phyloP scores from a whole-genome alignment of 371 early-diverging fungal species.

The Chytridiales sp. region DNA sequence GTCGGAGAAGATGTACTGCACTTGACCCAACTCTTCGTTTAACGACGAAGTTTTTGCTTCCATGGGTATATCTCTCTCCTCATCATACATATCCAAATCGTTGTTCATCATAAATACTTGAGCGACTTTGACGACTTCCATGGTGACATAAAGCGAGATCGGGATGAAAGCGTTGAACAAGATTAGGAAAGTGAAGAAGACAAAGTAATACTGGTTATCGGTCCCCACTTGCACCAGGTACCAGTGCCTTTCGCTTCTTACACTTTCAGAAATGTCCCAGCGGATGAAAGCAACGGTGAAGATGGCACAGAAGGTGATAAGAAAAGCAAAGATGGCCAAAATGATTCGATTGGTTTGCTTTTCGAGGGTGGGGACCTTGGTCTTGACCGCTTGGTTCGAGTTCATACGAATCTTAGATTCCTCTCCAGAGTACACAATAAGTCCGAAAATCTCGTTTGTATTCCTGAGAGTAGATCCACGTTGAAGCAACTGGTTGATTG shows the following conservation, averaged over 20 bases:
- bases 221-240: too few relatives aligned
- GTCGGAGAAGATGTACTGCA: slow-evolving; percentile 94
- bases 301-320: slow-evolving; percentile 34
- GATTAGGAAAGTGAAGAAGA: slow-evolving; percentile 42
- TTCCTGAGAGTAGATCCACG: slow-evolving; percentile 89
- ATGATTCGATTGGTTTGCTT: slow-evolving; percentile 65
- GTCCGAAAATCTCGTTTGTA: slow-evolving; percentile 81
- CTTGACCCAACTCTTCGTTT: slow-evolving; percentile 81
- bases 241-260: slow-evolving; percentile 16
- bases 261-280: slow-evolving; percentile 20
- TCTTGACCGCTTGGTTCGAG: slow-evolving; percentile 61
- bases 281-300: slow-evolving; percentile 12
- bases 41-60: slow-evolving; percentile 85
- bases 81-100: slow-evolving; percentile 88
- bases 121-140: slow-evolving; percentile 72
- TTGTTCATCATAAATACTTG: slow-evolving; percentile 70
- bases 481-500: slow-evolving; percentile 65
- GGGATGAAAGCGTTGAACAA: slow-evolving; percentile 85
- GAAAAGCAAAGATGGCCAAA: slow-evolving; percentile 60
- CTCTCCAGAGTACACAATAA: slow-evolving; percentile 85
- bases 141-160: slow-evolving; percentile 94
- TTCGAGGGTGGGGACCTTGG: slow-evolving; percentile 68
- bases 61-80: slow-evolving; percentile 61
- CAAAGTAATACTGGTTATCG: slow-evolving; percentile 1
- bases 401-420: slow-evolving; percentile 93